phyloP scores from a whole-genome alignment of 805 yeast genomes.

The Candida quercuum region DNA sequence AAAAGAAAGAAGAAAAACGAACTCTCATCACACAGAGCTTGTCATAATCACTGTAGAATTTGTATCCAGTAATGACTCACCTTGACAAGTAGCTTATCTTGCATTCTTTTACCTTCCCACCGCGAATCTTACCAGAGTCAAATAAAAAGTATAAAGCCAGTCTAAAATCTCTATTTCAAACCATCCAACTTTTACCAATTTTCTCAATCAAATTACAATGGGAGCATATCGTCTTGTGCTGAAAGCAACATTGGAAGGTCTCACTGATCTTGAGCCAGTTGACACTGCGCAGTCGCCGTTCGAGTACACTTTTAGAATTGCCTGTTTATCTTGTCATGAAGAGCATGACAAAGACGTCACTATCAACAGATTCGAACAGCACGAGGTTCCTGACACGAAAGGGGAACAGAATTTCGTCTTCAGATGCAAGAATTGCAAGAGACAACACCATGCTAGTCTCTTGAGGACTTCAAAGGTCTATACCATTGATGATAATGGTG shows the following conservation, averaged over 20 bases:
- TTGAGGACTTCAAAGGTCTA: slow-evolving; percentile 20
- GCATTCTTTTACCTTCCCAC: too few species aligned
- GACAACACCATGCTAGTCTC: slow-evolving; percentile 23
- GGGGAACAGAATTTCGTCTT: slow-evolving; percentile 84
- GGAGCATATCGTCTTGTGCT: slow-evolving; percentile 20
- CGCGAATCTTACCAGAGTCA: too few species aligned
- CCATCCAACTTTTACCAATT: too few species aligned
- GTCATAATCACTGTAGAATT: too few species aligned
- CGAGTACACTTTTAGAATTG: slow-evolving; percentile 68
- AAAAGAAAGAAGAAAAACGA: too few species aligned
- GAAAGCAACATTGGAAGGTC: slow-evolving; percentile 31
- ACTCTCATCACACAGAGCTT: too few species aligned
- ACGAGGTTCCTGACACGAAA: slow-evolving; percentile 61
- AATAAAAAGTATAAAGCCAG: too few species aligned
- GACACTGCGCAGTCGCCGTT: slow-evolving; percentile 61
- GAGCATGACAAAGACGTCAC: slow-evolving; percentile 63
- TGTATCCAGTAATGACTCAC: too few species aligned
- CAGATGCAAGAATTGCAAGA: slow-evolving; percentile 61
- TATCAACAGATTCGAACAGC: slow-evolving; percentile 61
- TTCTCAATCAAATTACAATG: too few species aligned
- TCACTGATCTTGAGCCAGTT: slow-evolving; percentile 43
- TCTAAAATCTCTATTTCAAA: too few species aligned
- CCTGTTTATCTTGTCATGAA: slow-evolving; percentile 79
- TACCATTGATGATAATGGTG: slow-evolving; percentile 34
- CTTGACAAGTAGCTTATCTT: too few species aligned